Conservation (phyloP, 352 stramenopile species). For the Detonula confervacea region DNA sequence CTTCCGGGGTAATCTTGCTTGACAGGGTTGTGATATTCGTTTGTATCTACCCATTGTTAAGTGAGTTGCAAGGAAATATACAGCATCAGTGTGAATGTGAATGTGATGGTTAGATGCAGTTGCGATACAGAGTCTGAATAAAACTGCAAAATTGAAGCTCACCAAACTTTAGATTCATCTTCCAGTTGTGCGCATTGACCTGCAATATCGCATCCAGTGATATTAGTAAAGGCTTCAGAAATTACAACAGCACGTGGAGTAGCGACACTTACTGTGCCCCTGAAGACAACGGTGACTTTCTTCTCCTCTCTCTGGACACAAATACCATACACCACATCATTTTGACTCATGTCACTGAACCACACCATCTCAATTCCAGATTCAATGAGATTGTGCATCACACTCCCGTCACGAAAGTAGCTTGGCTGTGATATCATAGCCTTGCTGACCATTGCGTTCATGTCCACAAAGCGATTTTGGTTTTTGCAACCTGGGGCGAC, state of each 20-base stretch:
- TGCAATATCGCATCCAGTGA: neutral
- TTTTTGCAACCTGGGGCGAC: slow-evolving; percentile 40
- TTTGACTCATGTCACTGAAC: slow-evolving; percentile 37
- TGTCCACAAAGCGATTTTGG: slow-evolving; percentile 40
- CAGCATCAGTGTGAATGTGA: too few relatives aligned
- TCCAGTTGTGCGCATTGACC: slow-evolving; percentile 9
- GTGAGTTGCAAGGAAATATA: too few relatives aligned
- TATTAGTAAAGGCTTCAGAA: too few relatives aligned
- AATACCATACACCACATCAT: slow-evolving; percentile 56
- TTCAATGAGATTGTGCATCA: slow-evolving; percentile 54
- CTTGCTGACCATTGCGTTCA: slow-evolving; percentile 42
- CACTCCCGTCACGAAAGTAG: slow-evolving; percentile 39
- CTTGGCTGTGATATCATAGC: slow-evolving; percentile 20
- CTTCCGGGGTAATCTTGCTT: slow-evolving; percentile 36
- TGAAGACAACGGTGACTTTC: slow-evolving; percentile 44
- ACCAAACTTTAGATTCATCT: slow-evolving; percentile 34
- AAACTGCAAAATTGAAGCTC: too few relatives aligned
- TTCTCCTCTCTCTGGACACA: slow-evolving; percentile 41
- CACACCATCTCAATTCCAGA: slow-evolving; percentile 47
- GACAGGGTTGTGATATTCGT: slow-evolving; percentile 48
- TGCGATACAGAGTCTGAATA: too few relatives aligned
- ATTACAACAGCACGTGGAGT: too few relatives aligned
- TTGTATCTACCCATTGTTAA: too few relatives aligned
- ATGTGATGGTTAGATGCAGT: too few relatives aligned
- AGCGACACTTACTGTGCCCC: slow-evolving; percentile 21